Conservation (phyloP, 345 rosid genomes). For the Clarkia xantiana region DNA sequence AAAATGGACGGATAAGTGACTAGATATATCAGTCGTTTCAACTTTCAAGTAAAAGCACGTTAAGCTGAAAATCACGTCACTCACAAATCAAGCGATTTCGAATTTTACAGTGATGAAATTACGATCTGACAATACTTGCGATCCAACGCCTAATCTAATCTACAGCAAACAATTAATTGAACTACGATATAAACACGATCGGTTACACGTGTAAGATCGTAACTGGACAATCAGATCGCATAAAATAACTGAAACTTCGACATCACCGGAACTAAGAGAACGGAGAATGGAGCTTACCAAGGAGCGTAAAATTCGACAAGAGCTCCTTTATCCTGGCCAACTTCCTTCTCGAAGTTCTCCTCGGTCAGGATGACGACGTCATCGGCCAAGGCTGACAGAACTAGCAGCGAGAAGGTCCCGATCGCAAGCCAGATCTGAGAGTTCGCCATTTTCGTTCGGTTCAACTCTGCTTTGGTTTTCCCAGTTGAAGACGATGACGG, state of each 20-base stretch:
- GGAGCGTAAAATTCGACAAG: conserved; percentile 99
- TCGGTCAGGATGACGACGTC: conserved; percentile 79
- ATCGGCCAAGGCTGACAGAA: conserved; percentile 50
- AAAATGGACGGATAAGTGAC: too few relatives aligned
- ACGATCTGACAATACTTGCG: too few relatives aligned
- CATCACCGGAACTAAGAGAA: not conserved
- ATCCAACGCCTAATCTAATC: too few relatives aligned
- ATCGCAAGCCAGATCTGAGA: conserved; percentile 64
- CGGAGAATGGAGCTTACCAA: conserved; percentile 32
- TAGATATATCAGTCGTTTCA: too few relatives aligned
- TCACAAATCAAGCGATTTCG: too few relatives aligned
- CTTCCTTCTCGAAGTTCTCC: conserved; percentile 86
- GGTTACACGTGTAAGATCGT: too few relatives aligned
- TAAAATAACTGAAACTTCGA: not conserved
- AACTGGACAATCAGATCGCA: too few relatives aligned
- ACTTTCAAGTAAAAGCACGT: too few relatives aligned
- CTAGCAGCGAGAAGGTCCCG: conserved; percentile 28
- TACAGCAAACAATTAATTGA: too few relatives aligned
- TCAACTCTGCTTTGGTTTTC: conserved; percentile 1
- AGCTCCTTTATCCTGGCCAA: conserved; percentile 82
- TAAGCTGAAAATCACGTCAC: too few relatives aligned
- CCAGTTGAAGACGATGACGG: not conserved
- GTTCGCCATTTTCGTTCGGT: conserved; percentile 24
- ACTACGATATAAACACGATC: too few relatives aligned
- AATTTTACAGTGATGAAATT: too few relatives aligned